Evolutionary conservation across 352 stramenopile genomes (phyloP).

Genomic region (Phytophthora meadii): DNA sequence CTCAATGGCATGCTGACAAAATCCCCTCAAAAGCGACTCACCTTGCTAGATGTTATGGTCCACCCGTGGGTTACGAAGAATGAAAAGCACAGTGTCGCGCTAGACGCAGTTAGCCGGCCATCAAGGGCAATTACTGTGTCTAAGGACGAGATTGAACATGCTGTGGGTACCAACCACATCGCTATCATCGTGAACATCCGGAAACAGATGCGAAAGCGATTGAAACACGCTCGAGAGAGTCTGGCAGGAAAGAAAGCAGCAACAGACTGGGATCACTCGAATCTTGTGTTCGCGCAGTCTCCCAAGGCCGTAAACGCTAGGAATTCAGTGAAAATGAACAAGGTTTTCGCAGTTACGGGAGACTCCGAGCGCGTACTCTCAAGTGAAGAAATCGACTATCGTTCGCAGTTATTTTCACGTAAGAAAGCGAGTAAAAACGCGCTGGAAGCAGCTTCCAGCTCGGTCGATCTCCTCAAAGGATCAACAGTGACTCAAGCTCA

Average conservation of each 20-base stretch:
- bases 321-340: constrained; percentile 32
- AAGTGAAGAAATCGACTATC: constrained; percentile 70
- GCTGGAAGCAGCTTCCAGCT: constrained; percentile 24
- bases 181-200: constrained; percentile 72
- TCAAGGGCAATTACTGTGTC: constrained; percentile 65
- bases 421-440: constrained; percentile 63
- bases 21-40: constrained; percentile 58
- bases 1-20: constrained; percentile 77
- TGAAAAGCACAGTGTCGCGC: constrained; percentile 43
- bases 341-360: constrained; percentile 34
- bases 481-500: constrained; percentile 2
- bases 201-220: constrained; percentile 71
- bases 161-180: constrained; percentile 64
- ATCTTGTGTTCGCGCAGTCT: constrained; percentile 11
- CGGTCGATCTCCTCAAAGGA: constrained; percentile 1
- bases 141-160: constrained; percentile 81
- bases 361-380: constrained; percentile 50
- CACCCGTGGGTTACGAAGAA: constrained; percentile 86
- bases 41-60: constrained; percentile 70
- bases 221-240: constrained; percentile 53
- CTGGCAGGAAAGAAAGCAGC: constrained; percentile 13
- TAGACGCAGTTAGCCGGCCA: constrained; percentile 26
- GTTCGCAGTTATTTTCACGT: constrained; percentile 65
- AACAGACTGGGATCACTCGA: constrained; percentile 22
- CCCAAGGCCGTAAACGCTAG: constrained; percentile 23